Conservation (phyloP, 768 basidiomycete species). For the Leccinum imitatum region DNA sequence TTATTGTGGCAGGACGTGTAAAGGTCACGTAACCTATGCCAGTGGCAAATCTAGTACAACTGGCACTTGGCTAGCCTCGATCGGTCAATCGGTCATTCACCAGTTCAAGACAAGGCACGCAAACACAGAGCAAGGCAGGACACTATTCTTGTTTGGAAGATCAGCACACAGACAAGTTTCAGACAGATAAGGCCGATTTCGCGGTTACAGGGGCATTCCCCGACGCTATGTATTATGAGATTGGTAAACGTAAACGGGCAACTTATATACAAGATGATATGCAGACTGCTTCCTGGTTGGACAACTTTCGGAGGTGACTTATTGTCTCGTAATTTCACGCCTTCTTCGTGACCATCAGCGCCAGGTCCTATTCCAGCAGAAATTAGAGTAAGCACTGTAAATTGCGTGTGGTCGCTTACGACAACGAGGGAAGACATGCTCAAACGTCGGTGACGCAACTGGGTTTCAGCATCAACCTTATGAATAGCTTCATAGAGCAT, state of each 20-base stretch:
- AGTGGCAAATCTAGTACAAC: no score
- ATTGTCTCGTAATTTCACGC: background rate
- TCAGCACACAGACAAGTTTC: no score
- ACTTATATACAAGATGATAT: background rate
- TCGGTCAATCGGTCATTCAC: no score
- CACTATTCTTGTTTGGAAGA: no score
- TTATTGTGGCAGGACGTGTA: no score
- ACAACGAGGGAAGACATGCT: constrained; percentile 23
- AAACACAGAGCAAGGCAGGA: no score
- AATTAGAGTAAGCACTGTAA: constrained; percentile 1
- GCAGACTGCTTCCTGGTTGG: background rate
- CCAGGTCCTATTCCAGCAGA: constrained; percentile 24
- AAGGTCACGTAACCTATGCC: no score
- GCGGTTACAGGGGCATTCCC: background rate
- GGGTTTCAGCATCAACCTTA: background rate
- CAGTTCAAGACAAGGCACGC: no score
- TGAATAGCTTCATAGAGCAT: constrained; percentile 8
- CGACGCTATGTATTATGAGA: background rate
- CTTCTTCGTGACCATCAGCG: constrained; percentile 13
- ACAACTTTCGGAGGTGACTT: background rate
- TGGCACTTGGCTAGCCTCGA: no score
- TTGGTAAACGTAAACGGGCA: background rate
- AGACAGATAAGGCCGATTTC: no score
- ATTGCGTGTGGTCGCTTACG: constrained; percentile 14
- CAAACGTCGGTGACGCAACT: constrained; percentile 10